Evolutionary conservation across 2,329 filamentous ascomycete species (phyloP), one percentile per base, ranked within the genome.

Genomic region (Botryotinia convoluta): DNA sequence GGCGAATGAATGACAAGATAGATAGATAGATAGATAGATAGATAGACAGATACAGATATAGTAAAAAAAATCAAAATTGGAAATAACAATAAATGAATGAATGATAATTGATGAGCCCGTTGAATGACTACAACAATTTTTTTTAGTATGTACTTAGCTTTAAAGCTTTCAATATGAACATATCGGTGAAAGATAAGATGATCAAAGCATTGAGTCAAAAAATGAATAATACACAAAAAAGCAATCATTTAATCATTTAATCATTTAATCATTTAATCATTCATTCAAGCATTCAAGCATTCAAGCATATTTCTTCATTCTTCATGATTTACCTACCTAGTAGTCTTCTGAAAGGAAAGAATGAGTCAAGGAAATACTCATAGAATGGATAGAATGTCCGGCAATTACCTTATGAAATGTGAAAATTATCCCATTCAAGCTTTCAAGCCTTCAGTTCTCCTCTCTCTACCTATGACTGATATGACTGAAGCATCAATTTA

Each of bases 51-150:
- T 37, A 61, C n/a, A 35, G 44, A 29, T 61, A 16, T 26, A 61
- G 29, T 65, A 65, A 48, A 48, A n/a, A n/a, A 26, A 37, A 42
- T 39, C 35, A 1, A 26, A 48, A 42, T n/a, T 14, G 35, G 35
- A 35, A 26, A 4, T 4, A 9, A 59, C 9, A 72, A 48, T 29
- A 5, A 29, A 72, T 26, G 10, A 45, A 32, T 54, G 22, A 62
- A 4, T 29, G 42, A 29, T 14, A n/a, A 59, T 48, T 35, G 48
- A 59, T 29, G 42, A 63, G 59, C 59, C 69, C 22, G 69, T 22
- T 48, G 48, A 72, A 72, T 67, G 70, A 65, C 70, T 72, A 67
- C 37, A 35, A 67, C 22, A 29, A 67, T 54, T n/a, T 45, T n/a
- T 45, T 59, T 35, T 32, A 59, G 57, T 10, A 42, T 22, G 42